phyloP scores from a whole-genome alignment of 352 stramenopile genomes.

The Pythium aquatile region DNA sequence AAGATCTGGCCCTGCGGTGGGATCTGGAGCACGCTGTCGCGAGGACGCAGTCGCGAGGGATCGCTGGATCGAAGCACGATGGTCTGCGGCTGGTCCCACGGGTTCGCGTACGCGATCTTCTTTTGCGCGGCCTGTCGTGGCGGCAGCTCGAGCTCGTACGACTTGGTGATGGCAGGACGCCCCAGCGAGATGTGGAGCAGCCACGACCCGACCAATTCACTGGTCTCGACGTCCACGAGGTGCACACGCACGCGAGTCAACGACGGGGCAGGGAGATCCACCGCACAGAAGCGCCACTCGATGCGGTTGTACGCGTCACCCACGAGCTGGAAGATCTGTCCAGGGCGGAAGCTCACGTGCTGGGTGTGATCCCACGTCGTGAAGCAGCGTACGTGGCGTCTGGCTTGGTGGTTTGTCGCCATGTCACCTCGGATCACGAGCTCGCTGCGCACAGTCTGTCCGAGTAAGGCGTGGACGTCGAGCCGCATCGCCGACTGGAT shows the following conservation, averaged over 20 bases:
- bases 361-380: slow-evolving; percentile 38
- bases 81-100: slow-evolving; percentile 84
- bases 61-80: slow-evolving; percentile 87
- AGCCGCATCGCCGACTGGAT: slow-evolving; percentile 77
- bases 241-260: slow-evolving; percentile 59
- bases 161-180: slow-evolving; percentile 88
- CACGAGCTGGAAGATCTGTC: slow-evolving; percentile 83
- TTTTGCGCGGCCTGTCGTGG: slow-evolving; percentile 67
- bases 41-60: slow-evolving; percentile 61
- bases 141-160: slow-evolving; percentile 87
- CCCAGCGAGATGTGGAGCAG: slow-evolving; percentile 73
- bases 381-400: slow-evolving; percentile 50
- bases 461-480: slow-evolving; percentile 85
- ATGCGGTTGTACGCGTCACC: slow-evolving; percentile 91
- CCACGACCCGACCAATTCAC: slow-evolving; percentile 90
- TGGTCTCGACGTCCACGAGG: slow-evolving; percentile 89
- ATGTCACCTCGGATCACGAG: slow-evolving; percentile 89
- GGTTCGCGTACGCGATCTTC: slow-evolving; percentile 93
- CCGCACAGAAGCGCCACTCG: slow-evolving; percentile 73
- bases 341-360: slow-evolving; percentile 74
- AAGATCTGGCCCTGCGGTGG: slow-evolving; percentile 51
- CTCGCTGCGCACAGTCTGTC: slow-evolving; percentile 82
- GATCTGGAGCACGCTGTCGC: slow-evolving; percentile 61
- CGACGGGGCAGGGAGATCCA: slow-evolving; percentile 31
- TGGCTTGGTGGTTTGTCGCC: slow-evolving; percentile 20